A percentile compares a stretch with the other conserved stretches of the same genome.
Evolutionary conservation across 441 rosid species (phyloP).

Genomic region (Theobroma grandiflorum): DNA sequence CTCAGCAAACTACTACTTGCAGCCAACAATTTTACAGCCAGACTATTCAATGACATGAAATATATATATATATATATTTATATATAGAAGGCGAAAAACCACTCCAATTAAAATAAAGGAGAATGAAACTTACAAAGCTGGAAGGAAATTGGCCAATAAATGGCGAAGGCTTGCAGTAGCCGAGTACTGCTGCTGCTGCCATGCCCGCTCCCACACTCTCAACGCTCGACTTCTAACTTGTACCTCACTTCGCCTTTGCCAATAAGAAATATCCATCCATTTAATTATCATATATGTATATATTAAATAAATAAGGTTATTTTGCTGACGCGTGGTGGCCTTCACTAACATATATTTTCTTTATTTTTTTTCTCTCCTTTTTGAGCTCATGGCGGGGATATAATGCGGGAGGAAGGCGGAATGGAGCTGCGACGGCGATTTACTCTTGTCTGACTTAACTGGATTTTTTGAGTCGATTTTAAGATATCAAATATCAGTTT

Average conservation of each 20-base stretch:
- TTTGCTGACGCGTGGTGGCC: neutral
- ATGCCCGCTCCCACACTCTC: slow-evolving; percentile 10
- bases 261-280: neutral
- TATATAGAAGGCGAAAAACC: neutral
- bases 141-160: slow-evolving; percentile 55
- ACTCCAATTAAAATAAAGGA: neutral
- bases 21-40: neutral
- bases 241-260: neutral
- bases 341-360: too few species aligned
- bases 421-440: too few species aligned
- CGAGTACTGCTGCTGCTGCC: slow-evolving; percentile 53
- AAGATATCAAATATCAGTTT: too few species aligned
- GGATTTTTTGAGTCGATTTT: too few species aligned
- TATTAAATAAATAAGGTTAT: neutral
- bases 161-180: slow-evolving; percentile 70
- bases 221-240: neutral
- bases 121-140: slow-evolving; percentile 44
- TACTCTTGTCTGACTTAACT: too few species aligned
- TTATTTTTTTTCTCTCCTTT: too few species aligned
- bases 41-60: neutral
- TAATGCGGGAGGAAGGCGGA: too few species aligned
- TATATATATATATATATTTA: neutral
- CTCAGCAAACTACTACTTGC: neutral
- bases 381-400: too few species aligned
- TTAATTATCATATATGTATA: too few species aligned